phyloP scores from a whole-genome alignment of 2,329 filamentous ascomycete species.

The Apiospora aurea region DNA sequence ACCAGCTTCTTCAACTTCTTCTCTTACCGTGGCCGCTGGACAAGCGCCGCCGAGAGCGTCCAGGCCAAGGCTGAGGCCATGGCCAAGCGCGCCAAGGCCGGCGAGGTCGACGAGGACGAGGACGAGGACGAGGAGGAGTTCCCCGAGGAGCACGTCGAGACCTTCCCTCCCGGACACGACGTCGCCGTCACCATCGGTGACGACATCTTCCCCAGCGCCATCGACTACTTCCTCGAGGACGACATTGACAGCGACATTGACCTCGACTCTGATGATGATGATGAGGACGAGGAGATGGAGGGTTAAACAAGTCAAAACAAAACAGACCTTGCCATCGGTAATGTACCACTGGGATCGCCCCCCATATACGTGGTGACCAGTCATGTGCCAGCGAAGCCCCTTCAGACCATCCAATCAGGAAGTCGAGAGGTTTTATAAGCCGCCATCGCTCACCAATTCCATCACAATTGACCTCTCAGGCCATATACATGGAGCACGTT shows the following conservation, averaged over 20 bases:
- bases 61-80: conserved; percentile 60
- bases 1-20: conserved; percentile 77
- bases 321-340: background rate
- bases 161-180: conserved; percentile 40
- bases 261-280: conserved; percentile 36
- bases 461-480: background rate
- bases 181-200: conserved; percentile 39
- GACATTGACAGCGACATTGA: conserved; percentile 38
- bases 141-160: conserved; percentile 42
- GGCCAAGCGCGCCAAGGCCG: conserved; percentile 41
- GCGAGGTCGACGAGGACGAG: conserved; percentile 45
- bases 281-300: conserved; percentile 40
- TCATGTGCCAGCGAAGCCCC: background rate
- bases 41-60: conserved; percentile 67
- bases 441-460: background rate
- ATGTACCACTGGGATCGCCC: background rate
- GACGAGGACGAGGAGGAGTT: conserved; percentile 44
- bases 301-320: conserved; percentile 27
- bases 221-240: conserved; percentile 40
- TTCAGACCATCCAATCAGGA: background rate
- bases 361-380: background rate
- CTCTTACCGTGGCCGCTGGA: conserved; percentile 65
- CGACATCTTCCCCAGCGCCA: conserved; percentile 39
- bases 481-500: background rate
- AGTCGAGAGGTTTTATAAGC: background rate